Conservation (phyloP, 1,284 basidiomycete genomes). For the Marasmius tenuissimus region DNA sequence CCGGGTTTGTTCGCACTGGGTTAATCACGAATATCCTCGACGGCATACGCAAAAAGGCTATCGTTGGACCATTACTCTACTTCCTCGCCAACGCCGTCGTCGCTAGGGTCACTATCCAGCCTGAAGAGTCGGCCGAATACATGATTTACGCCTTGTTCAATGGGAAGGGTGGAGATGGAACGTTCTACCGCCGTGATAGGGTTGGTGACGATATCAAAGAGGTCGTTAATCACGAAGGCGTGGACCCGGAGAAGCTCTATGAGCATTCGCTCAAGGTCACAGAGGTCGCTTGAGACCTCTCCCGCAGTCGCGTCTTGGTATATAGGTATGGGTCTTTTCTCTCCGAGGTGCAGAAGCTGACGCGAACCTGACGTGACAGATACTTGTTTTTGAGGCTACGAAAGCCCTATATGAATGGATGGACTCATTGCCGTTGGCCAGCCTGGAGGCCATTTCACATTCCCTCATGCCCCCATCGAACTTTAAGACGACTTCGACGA, state of each 20-base stretch:
- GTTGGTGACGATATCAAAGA: slow-evolving; percentile 7
- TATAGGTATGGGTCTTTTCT: too few relatives aligned
- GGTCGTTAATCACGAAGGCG: slow-evolving; percentile 16
- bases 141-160: slow-evolving; percentile 12
- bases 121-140: slow-evolving; percentile 9
- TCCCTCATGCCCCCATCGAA: too few relatives aligned
- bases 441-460: too few relatives aligned
- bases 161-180: not conserved
- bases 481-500: too few relatives aligned
- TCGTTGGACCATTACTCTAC: not conserved
- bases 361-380: too few relatives aligned
- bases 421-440: too few relatives aligned
- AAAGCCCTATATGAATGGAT: too few relatives aligned
- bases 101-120: slow-evolving; percentile 2
- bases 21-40: slow-evolving; percentile 5
- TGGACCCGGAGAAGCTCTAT: not conserved
- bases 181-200: not conserved
- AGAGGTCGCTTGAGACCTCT: not conserved
- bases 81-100: slow-evolving; percentile 2
- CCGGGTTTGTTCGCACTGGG: slow-evolving; percentile 11
- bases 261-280: not conserved
- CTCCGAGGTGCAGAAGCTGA: too few relatives aligned
- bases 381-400: too few relatives aligned
- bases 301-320: too few relatives aligned
- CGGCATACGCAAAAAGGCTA: not conserved